These are phyloP conservation scores for Kockovaella imperatae DNA, from an alignment of 768 basidiomycete species.

Conservation along the genomic window DNA sequence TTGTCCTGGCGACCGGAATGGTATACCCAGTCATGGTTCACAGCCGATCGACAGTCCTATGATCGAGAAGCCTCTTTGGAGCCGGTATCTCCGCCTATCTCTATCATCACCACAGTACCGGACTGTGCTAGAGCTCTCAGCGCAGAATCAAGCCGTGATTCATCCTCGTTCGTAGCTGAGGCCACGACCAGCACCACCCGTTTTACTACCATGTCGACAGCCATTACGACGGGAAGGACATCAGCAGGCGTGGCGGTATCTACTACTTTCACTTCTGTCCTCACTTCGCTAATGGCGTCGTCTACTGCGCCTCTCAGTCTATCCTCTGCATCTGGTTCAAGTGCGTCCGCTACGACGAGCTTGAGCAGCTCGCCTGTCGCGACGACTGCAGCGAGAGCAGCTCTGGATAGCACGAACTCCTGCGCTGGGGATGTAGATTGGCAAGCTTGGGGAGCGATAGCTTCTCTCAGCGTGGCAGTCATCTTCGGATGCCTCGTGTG, in stretches of 20 bases:
- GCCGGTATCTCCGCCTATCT: constrained; percentile 19
- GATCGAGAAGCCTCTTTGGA: constrained; percentile 21
- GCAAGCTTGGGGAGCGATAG: constrained; percentile 25
- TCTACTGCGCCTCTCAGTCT: not conserved
- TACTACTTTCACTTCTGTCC: not conserved
- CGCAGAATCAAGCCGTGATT: too few species aligned
- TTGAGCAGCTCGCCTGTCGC: not conserved
- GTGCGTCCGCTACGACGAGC: not conserved
- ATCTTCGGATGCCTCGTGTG: constrained; percentile 23
- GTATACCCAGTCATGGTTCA: constrained; percentile 27
- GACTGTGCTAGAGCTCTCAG: constrained; percentile 8
- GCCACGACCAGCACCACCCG: not conserved
- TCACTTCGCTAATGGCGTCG: not conserved
- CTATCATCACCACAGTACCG: constrained; percentile 5
- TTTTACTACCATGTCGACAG: not conserved
- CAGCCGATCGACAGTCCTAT: constrained; percentile 13
- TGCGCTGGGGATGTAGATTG: constrained; percentile 31
- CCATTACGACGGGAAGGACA: not conserved
- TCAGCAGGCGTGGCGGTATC: not conserved
- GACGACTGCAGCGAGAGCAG: not conserved
- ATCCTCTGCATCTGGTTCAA: not conserved
- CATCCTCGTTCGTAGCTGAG: constrained; percentile 1
- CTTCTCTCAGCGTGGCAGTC: constrained; percentile 13
- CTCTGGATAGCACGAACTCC: constrained; percentile 2
- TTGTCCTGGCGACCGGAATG: constrained; percentile 20